Percentiles rank a stretch among this genome's conserved stretches.
These are phyloP conservation scores for Aspergillus neoniger DNA, from an alignment of 2,329 filamentous ascomycete species.

Conservation along the genomic window DNA sequence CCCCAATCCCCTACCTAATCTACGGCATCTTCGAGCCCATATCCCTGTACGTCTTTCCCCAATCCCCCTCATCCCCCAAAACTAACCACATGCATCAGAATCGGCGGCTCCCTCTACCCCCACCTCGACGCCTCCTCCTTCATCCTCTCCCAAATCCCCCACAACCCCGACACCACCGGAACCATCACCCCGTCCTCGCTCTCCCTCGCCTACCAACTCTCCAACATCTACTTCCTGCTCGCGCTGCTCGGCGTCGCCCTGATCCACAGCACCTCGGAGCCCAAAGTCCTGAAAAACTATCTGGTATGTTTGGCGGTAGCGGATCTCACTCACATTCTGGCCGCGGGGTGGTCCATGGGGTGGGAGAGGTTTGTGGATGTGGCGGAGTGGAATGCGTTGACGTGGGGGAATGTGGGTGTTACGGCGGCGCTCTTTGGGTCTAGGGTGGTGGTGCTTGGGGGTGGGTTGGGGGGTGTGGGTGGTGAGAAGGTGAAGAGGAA, in stretches of 20 bases:
- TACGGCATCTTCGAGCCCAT: conserved; percentile 71
- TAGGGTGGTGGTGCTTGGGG: conserved; percentile 60
- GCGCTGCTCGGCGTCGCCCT: conserved; percentile 65
- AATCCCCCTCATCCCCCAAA: conserved; percentile 2
- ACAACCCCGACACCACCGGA: conserved; percentile 28
- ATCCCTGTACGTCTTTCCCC: conserved; percentile 57
- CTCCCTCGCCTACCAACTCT: conserved; percentile 67
- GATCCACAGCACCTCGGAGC: conserved; percentile 64
- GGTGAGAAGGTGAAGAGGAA: conserved; percentile 28
- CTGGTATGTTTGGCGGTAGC: conserved; percentile 64
- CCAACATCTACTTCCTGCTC: conserved; percentile 69
- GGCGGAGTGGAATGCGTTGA: conserved; percentile 65
- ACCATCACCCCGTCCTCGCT: conserved; percentile 45
- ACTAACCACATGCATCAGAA: conserved; percentile 43
- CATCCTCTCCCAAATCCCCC: conserved; percentile 62
- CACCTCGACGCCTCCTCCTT: conserved; percentile 63
- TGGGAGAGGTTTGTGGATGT: conserved; percentile 56
- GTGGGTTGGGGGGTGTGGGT: conserved; percentile 62
- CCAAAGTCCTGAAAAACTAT: conserved; percentile 67
- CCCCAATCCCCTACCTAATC: conserved; percentile 63
- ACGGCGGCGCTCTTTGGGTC: conserved; percentile 61
- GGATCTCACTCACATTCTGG: conserved; percentile 67
- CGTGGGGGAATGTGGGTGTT: conserved; percentile 71
- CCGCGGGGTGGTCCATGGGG: conserved; percentile 63
- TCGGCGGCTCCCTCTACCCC: conserved; percentile 61